These are phyloP conservation scores for Fusarium siculi DNA, from an alignment of 2,329 filamentous ascomycete species.

Conservation along the genomic window DNA sequence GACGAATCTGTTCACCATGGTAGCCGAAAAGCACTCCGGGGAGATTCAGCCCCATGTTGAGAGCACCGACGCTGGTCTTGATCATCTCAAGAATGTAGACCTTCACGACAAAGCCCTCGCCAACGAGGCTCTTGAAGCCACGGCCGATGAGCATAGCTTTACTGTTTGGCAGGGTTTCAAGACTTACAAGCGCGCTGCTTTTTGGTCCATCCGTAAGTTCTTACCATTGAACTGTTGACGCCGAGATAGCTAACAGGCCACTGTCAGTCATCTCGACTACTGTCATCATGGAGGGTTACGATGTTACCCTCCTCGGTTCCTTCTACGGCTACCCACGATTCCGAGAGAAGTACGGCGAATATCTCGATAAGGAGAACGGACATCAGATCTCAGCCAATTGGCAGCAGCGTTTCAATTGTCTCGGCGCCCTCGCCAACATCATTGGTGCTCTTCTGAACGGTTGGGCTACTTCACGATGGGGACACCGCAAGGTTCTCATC, in stretches of 20 bases:
- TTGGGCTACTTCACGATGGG: conserved; percentile 54
- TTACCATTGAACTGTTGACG: neutral
- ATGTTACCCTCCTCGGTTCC: conserved; percentile 57
- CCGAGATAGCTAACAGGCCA: conserved; percentile 3
- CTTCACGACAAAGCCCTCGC: conserved; percentile 53
- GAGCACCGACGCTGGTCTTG: conserved; percentile 44
- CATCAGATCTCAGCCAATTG: conserved; percentile 62
- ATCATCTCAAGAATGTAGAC: conserved; percentile 48
- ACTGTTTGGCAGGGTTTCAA: conserved; percentile 49
- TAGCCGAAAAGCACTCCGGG: conserved; percentile 34
- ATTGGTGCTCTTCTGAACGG: conserved; percentile 56
- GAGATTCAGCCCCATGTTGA: conserved; percentile 45
- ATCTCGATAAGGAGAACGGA: conserved; percentile 46
- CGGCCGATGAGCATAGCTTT: conserved; percentile 51
- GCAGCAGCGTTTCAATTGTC: conserved; percentile 60
- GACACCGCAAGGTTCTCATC: conserved; percentile 58
- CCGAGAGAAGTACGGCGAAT: conserved; percentile 54
- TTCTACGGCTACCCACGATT: conserved; percentile 58
- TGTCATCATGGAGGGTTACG: conserved; percentile 64
- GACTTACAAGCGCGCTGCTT: conserved; percentile 54
- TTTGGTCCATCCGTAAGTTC: conserved; percentile 52
- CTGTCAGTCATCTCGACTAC: conserved; percentile 55
- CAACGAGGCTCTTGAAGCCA: conserved; percentile 51
- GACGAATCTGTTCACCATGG: conserved; percentile 26
- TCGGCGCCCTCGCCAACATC: conserved; percentile 51